These are phyloP conservation scores for Papiliotrema nemorosa DNA, from an alignment of 1,284 basidiomycete genomes.

Conservation along the genomic window DNA sequence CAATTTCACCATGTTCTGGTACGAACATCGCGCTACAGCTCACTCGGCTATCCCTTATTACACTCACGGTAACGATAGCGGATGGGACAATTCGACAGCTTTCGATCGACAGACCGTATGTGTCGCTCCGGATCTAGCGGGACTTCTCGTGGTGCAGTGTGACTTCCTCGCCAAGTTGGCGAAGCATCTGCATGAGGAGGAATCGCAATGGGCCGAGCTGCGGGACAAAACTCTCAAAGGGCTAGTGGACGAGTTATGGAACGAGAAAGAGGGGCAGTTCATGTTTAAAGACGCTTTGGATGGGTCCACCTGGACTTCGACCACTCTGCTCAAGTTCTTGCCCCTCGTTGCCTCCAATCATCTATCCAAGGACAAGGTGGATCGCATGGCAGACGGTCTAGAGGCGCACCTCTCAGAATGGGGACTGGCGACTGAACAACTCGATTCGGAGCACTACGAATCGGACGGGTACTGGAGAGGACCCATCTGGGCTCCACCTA, in stretches of 20 bases:
- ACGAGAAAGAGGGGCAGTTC: background rate
- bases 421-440: slow-evolving; percentile 5
- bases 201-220: background rate
- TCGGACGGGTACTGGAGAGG: slow-evolving; percentile 9
- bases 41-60: slow-evolving; percentile 4
- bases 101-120: slow-evolving; percentile 6
- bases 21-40: background rate
- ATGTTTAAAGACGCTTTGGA: slow-evolving; percentile 6
- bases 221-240: background rate
- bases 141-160: slow-evolving; percentile 3
- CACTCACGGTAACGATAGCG: slow-evolving; percentile 7
- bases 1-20: slow-evolving; percentile 5
- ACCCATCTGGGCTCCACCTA: slow-evolving; percentile 9
- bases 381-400: background rate
- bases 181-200: background rate
- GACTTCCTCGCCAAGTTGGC: slow-evolving; percentile 6
- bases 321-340: slow-evolving; percentile 2
- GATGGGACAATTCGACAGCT: slow-evolving; percentile 8
- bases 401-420: background rate
- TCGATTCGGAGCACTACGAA: slow-evolving; percentile 4
- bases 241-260: slow-evolving; percentile 4
- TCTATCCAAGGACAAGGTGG: background rate
- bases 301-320: slow-evolving; percentile 2
- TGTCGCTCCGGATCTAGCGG: slow-evolving; percentile 4
- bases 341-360: background rate